Evolutionary conservation across 2,329 filamentous ascomycete genomes (phyloP).

Genomic region (Plenodomus lindquistii): DNA sequence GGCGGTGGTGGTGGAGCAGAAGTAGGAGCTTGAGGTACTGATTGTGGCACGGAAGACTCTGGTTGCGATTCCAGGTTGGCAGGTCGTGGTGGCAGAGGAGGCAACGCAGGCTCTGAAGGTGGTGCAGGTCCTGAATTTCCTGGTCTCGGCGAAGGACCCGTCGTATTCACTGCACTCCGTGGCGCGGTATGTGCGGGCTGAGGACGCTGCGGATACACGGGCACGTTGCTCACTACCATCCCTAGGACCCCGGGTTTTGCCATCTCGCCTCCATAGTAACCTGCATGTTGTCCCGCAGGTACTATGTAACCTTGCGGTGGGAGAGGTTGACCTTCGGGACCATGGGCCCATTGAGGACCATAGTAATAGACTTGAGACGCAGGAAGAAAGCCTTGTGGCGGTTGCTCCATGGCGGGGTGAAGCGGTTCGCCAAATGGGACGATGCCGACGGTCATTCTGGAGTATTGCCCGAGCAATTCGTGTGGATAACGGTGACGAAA

Average conservation of each 20-base stretch:
- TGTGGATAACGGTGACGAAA: slow-evolving; percentile 36
- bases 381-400: slow-evolving; percentile 8
- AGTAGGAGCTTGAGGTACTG: background rate
- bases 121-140: slow-evolving; percentile 6
- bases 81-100: background rate
- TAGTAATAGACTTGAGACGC: slow-evolving; percentile 27
- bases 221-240: slow-evolving; percentile 7
- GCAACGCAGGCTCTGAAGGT: slow-evolving; percentile 3
- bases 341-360: slow-evolving; percentile 22
- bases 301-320: slow-evolving; percentile 23
- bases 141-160: slow-evolving; percentile 7
- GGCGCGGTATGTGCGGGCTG: slow-evolving; percentile 16
- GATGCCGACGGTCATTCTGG: slow-evolving; percentile 32
- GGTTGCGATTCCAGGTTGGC: background rate
- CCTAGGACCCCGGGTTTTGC: slow-evolving; percentile 12
- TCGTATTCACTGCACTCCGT: slow-evolving; percentile 3
- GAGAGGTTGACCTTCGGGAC: slow-evolving; percentile 21
- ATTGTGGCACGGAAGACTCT: background rate
- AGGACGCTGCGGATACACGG: slow-evolving; percentile 12
- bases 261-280: slow-evolving; percentile 18
- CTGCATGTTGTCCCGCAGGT: slow-evolving; percentile 13
- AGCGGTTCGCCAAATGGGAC: slow-evolving; percentile 31
- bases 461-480: slow-evolving; percentile 35
- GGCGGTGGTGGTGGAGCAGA: background rate
- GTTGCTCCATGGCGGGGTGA: slow-evolving; percentile 29